phyloP scores from a whole-genome alignment of 208 protist genomes.

The Trypanosoma conorhini region DNA sequence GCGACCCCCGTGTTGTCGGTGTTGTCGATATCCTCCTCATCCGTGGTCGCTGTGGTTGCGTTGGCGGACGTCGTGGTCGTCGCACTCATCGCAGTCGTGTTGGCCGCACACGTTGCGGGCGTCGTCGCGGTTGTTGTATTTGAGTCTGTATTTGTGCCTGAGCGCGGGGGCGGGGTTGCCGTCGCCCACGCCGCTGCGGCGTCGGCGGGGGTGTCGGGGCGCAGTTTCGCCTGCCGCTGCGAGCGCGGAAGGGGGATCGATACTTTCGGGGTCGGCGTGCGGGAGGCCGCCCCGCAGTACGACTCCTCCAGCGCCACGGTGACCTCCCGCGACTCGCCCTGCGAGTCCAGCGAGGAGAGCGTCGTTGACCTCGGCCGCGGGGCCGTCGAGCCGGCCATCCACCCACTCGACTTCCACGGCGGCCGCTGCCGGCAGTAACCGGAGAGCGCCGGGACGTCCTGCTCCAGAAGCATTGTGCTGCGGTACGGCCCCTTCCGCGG shows the following conservation, averaged over 20 bases:
- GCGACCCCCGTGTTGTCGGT: not conserved
- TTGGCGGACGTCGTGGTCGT: not conserved
- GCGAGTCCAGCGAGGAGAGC: conserved; percentile 21
- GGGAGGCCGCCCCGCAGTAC: not conserved
- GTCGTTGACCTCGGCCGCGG: conserved; percentile 14
- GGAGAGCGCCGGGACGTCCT: conserved; percentile 3
- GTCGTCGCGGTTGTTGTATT: not conserved
- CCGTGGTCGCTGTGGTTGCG: not conserved
- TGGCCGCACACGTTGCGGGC: not conserved
- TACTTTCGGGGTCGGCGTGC: conserved; percentile 6
- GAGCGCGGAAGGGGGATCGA: conserved; percentile 32
- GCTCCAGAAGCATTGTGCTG: conserved; percentile 19
- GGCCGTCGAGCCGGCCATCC: conserved; percentile 3
- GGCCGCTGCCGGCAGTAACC: conserved; percentile 1
- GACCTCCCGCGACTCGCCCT: conserved; percentile 22
- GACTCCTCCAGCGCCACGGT: not conserved
- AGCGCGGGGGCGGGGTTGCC: not conserved
- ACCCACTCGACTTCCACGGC: not conserved
- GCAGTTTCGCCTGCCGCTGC: not conserved
- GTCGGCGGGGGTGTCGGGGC: not conserved
- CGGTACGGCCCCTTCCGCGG: conserved; percentile 17
- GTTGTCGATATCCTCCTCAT: not conserved
- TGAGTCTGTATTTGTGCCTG: not conserved
- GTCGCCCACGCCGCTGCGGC: not conserved
- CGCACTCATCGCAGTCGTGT: no score